Evolutionary conservation across 306 rosid genomes (phyloP), one percentile per base, ranked within the genome.

Genomic region (Heteromeles arbutifolia): DNA sequence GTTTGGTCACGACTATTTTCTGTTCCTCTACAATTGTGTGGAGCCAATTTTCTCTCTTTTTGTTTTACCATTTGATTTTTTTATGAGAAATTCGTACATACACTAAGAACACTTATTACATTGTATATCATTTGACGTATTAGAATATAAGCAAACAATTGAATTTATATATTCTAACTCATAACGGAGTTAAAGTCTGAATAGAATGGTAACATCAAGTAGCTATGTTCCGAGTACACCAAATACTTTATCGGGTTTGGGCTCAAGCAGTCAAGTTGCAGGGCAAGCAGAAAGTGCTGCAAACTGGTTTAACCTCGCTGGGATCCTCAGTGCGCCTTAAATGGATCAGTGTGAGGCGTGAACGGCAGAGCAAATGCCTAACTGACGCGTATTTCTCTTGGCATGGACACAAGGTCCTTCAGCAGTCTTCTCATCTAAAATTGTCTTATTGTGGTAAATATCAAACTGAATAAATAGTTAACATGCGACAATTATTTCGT

Each of bases 331-430:
- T 58, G 56, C 69, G 67, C 70, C 25, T 73, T 24, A n/a, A 8
- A 75, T 26, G 80, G 67, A 62, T 26, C 29, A 61, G 52, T 69
- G 28, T 73, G 48, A 74, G 67, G 67, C 65, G 74, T 61, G 67
- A 61, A 75, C 69, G 74, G 76, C 67, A 69, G 37, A 34, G 37
- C 41, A 80, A 80, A 68, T 80, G 68, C 73, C 76, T 18, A 80
- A 74, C 56, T 64, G 63, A 75, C 61, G 21, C 44, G 67, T 12
- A 77, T n/a, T 6, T 0, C 22, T 15, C 61, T 39, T 69, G 79
- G 69, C 3, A 26, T 58, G 29, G 71, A 61, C 8, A 61, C 4
- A 15, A 13, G 21, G 43, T 54, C 21, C 28, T 10, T 18, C 21
- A 72, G 54, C 67, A 57, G 53, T 37, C 53, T 41, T 17, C 28